phyloP scores from a whole-genome alignment of 345 rosid species.

The Rhizophora apiculata region DNA sequence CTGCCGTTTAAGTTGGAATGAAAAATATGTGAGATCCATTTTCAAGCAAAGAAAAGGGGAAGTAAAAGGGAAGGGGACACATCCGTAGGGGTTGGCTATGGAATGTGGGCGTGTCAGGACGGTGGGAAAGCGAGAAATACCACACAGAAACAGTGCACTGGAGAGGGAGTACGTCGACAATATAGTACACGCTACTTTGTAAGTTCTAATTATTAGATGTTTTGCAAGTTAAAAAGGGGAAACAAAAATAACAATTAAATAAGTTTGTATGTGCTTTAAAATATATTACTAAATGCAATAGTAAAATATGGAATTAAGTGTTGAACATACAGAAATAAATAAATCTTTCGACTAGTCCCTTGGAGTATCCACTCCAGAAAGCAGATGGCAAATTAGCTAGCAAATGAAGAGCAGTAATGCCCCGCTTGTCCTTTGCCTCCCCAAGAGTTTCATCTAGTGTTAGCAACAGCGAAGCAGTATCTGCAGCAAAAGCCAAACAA shows the following conservation, averaged over 20 bases:
- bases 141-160: too few species aligned
- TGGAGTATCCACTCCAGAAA: conserved; percentile 23
- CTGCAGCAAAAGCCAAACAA: conserved; percentile 5
- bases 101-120: too few species aligned
- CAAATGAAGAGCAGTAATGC: conserved; percentile 21
- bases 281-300: too few species aligned
- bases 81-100: too few species aligned
- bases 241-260: not conserved
- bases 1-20: too few species aligned
- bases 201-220: not conserved
- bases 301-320: not conserved
- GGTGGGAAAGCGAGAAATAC: too few species aligned
- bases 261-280: too few species aligned
- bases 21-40: too few species aligned
- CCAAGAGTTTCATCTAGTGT: not conserved
- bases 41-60: too few species aligned
- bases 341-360: not conserved
- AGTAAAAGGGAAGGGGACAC: too few species aligned
- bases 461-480: conserved; percentile 23
- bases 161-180: too few species aligned
- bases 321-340: conserved; percentile 20
- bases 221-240: not conserved
- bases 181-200: not conserved
- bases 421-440: conserved; percentile 1
- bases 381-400: conserved; percentile 22